Evolutionary conservation across 108 stramenopile species (phyloP), one percentile per base, ranked within the genome.

Genomic region (Pseudonitzschia pungens): DNA sequence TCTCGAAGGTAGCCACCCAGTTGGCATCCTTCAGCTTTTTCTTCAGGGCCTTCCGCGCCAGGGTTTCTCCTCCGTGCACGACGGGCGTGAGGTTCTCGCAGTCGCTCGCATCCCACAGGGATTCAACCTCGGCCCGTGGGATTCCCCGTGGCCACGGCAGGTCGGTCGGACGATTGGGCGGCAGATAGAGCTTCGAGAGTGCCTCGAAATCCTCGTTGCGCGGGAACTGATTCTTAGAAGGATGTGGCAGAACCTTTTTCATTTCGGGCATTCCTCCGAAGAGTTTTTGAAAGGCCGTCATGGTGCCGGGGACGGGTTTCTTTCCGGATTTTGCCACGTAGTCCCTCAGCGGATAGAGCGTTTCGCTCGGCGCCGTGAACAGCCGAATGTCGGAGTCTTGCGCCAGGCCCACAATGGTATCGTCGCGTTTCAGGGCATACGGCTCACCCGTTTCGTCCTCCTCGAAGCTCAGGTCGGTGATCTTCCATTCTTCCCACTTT

Each of bases 1-100:
- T 99, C 76, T 94, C 96, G 74, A 98, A 99, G 27, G 83, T 81
- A 9, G 87, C 86, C 26, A 96, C 92, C 89, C 91, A 96, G 22
- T 70, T 73, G 14, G 68, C 27, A 20, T 76, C 63, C 42, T 66
- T 76, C 54, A 89, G 73, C 12, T 69, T 62, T 51, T 79, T 48
- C 72, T 89, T 22, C 4, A 84, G 69, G 31, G 54, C 54, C 33
- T 67, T 68, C 51, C 96, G 24, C 21, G 84, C 83, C 27, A 52
- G n/a, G 0, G 75, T 71, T 81, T 92, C 92, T 41, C 87, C 88
- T 27, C 88, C 92, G 36, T 63, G 43, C 21, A 72, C 75, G 16
- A 80, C 62, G 10, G 82, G 82, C 22, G 71, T 73, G 20, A 83
- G 68, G 70, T 89, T 68, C 57, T 50, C 51, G 65, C 82, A 85